phyloP scores from a whole-genome alignment of 352 stramenopile genomes.

The Aphanomyces cochlioides region DNA sequence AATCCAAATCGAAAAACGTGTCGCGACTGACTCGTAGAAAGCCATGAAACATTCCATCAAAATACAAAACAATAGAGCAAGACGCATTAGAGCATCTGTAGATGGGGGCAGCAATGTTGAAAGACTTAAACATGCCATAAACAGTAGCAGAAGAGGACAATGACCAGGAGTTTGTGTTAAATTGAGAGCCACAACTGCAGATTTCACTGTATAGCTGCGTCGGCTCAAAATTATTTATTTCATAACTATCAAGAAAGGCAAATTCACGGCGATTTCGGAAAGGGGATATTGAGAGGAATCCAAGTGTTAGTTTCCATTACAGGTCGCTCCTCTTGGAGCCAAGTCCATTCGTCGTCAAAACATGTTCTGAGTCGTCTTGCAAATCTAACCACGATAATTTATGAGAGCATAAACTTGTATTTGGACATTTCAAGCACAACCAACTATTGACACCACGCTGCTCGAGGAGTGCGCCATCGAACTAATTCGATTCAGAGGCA shows the following conservation, averaged over 20 bases:
- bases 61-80: not conserved
- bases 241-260: not conserved
- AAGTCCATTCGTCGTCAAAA: not conserved
- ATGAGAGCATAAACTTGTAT: not conserved
- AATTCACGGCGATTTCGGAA: not conserved
- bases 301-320: not conserved
- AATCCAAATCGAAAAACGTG: not conserved
- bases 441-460: not conserved
- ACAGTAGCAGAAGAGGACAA: not conserved
- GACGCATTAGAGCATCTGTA: not conserved
- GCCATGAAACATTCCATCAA: not conserved
- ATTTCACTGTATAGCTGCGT: not conserved
- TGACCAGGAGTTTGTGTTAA: not conserved
- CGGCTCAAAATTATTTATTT: not conserved
- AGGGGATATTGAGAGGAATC: not conserved
- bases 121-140: not conserved
- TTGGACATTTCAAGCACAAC: not conserved
- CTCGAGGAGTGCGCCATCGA: not conserved
- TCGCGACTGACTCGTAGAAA: not conserved
- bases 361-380: not conserved
- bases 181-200: not conserved
- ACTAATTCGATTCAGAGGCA: no score
- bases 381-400: not conserved
- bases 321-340: not conserved
- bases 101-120: not conserved